Conservation (phyloP, 78 protist species). For the Anaeramoeba ignava region DNA sequence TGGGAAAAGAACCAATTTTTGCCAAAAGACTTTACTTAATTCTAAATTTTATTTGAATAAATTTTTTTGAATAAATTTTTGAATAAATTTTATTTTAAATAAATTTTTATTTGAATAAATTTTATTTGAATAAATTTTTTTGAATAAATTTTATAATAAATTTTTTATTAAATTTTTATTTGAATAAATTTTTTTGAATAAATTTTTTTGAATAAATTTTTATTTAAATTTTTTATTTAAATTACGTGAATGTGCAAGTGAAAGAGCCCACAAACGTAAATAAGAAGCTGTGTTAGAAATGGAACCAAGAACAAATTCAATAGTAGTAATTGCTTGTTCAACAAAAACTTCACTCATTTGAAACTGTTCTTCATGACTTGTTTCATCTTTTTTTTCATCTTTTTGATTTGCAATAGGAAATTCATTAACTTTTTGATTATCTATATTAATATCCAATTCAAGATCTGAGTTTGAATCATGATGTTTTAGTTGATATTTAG, state of each 20-base stretch:
- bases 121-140: neutral
- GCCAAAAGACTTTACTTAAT: no score
- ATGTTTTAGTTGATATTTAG: neutral
- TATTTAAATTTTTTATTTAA: no score
- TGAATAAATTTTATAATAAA: no score
- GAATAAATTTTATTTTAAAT: no score
- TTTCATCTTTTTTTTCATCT: neutral
- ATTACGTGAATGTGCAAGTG: slow-evolving; percentile 89
- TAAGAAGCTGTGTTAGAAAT: slow-evolving; percentile 99
- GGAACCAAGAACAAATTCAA: slow-evolving; percentile 91
- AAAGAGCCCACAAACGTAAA: slow-evolving; percentile 99
- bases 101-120: no score
- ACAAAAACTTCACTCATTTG: slow-evolving; percentile 25
- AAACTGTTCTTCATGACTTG: neutral
- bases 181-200: no score
- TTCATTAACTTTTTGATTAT: no score
- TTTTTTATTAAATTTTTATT: no score
- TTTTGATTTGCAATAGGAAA: no score
- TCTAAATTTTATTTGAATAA: neutral
- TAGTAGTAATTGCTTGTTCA: slow-evolving; percentile 91
- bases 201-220: no score
- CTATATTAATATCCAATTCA: no score
- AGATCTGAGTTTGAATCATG: neutral
- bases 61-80: neutral
- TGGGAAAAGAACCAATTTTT: neutral